phyloP scores from a whole-genome alignment of 495 filamentous ascomycete species.

The Chlorociboria aeruginascens region DNA sequence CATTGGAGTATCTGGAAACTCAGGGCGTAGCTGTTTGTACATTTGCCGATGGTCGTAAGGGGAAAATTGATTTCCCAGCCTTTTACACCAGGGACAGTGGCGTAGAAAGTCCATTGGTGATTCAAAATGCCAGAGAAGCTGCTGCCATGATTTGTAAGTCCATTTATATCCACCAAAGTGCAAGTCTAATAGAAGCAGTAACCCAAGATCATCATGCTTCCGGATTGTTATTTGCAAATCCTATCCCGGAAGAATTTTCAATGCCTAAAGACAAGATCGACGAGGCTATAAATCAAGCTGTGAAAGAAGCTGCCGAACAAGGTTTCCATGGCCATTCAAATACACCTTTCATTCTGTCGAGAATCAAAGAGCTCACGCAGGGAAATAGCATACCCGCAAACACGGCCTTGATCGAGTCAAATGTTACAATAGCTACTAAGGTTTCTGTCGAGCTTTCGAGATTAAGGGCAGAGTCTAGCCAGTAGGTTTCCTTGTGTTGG shows the following conservation, averaged over 20 bases:
- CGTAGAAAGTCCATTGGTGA: slow-evolving; percentile 58
- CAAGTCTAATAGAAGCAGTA: slow-evolving; percentile 30
- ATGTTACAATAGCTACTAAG: slow-evolving; percentile 67
- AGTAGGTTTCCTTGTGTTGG: too few species aligned
- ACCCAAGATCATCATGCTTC: slow-evolving; percentile 45
- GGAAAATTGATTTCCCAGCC: slow-evolving; percentile 65
- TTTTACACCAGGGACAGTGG: slow-evolving; percentile 87
- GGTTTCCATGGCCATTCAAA: slow-evolving; percentile 66
- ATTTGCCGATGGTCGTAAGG: slow-evolving; percentile 66
- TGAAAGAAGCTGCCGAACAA: slow-evolving; percentile 55
- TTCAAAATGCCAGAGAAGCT: slow-evolving; percentile 66
- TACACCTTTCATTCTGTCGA: slow-evolving; percentile 75
- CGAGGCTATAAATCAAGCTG: slow-evolving; percentile 55
- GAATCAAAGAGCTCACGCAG: slow-evolving; percentile 69
- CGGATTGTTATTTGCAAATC: slow-evolving; percentile 80
- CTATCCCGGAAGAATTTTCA: slow-evolving; percentile 58
- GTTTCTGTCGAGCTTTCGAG: slow-evolving; percentile 67
- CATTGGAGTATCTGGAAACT: slow-evolving; percentile 89
- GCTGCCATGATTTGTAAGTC: slow-evolving; percentile 70
- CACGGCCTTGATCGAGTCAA: slow-evolving; percentile 61
- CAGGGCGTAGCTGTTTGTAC: slow-evolving; percentile 80
- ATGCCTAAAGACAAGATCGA: slow-evolving; percentile 68
- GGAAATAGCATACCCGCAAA: slow-evolving; percentile 67
- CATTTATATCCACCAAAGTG: not conserved
- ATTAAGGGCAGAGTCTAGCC: slow-evolving; percentile 28